Base-by-base conservation (phyloP, 805 yeast species). In the Kodamaea kakaduensis region DNA sequence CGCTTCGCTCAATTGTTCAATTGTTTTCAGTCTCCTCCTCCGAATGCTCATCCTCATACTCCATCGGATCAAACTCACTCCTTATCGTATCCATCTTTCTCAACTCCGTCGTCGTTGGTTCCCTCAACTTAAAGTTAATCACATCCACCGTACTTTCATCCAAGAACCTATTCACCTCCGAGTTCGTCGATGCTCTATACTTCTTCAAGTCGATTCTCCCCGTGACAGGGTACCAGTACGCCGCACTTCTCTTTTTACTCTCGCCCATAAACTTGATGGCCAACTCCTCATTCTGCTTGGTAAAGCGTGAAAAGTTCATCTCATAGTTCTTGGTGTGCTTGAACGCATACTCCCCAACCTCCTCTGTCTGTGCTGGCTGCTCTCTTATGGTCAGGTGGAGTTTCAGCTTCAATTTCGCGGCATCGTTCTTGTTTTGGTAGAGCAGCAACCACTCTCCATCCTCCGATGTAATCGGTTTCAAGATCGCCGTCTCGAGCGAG, bases 121-220 rank as follows among this genome's bases (percentile, higher is more conserved):
- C 89, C 54, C 90, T 73, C 36, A 86, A 60, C 32, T 69, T 66
- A 43, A 81, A 64, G 35, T 79, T 75, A 31, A 86, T 67, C 27
- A 69, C 74, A 53, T 81, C 90, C 42, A 73, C 60, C 16, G 84
- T 77, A 36, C 73, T 61, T 20, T 72, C 78, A 38, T 71, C 70
- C 38, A 79, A 69, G 34, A 73, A 71, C 21, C 76, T 73, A 44
- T 73, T 73, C 44, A 77, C 61, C 36, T 67, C 71, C n/a, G 62
- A 50, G 45, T 67, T 73, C 31, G 77, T 69, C 24, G 77, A 81
- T 9, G 87, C 77, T 59, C 96, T 78, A 56, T 95, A 79, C 55
- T 90, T 82, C 64, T 84, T 87, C 54, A 93, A 75, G 46, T 82
- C 93, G 27, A 86, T 71, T 47, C 81, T 78, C 22, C 89, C 87